Percentiles rank a stretch among this genome's conserved stretches.
phyloP scores from a whole-genome alignment of 2,329 filamentous ascomycete genomes.

The Colletotrichum ledebouriae region DNA sequence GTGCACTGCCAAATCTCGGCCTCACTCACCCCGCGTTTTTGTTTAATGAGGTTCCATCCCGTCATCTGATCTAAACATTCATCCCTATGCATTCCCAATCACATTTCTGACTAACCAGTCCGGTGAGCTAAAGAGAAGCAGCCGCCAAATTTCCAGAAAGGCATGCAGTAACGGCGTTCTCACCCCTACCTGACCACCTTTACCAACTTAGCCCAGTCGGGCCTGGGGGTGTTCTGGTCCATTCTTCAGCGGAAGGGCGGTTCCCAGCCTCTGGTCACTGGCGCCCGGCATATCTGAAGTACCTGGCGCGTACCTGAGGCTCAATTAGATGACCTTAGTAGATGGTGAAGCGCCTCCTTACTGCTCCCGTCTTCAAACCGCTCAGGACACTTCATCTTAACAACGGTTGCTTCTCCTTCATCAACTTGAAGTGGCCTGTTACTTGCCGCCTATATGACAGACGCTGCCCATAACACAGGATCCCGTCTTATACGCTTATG shows the following conservation, averaged over 20 bases:
- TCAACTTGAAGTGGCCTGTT: no score
- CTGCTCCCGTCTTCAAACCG: no score
- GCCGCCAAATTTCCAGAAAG: not conserved
- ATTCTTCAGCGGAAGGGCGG: conserved; percentile 31
- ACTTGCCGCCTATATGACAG: no score
- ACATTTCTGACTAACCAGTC: not conserved
- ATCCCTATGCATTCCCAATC: no score
- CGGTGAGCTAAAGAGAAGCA: not conserved
- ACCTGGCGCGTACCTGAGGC: no score
- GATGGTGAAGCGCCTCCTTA: no score
- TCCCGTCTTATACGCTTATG: no score
- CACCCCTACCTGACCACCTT: conserved; percentile 8
- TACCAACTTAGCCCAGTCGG: conserved; percentile 29
- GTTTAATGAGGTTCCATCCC: not conserved
- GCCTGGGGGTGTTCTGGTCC: not conserved
- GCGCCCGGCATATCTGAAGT: no score
- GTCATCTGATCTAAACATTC: not conserved
- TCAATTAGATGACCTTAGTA: no score
- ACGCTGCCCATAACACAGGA: no score
- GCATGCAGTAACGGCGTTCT: not conserved
- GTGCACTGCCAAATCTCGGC: conserved; percentile 5
- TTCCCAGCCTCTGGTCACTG: not conserved
- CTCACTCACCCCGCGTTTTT: conserved; percentile 9
- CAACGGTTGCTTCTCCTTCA: no score
- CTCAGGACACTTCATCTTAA: no score